Evolutionary conservation across 148 eudicot genomes (phyloP).

Genomic region (Euryodendron excelsum): DNA sequence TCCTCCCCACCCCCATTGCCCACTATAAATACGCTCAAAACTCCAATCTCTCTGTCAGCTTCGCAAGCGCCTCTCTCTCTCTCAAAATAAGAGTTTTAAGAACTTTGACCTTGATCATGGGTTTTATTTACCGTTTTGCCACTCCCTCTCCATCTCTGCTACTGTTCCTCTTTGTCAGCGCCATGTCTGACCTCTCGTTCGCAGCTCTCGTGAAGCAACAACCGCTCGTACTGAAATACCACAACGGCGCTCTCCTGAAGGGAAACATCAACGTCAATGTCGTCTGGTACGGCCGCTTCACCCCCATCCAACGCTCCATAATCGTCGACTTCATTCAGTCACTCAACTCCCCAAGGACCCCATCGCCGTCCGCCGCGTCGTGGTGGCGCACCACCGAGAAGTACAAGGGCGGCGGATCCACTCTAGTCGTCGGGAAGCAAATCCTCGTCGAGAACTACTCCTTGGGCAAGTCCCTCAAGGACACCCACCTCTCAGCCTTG

Average conservation of each 20-base stretch:
- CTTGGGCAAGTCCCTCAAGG: slow-evolving; percentile 41
- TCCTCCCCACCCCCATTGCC: too few species aligned
- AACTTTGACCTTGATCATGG: neutral
- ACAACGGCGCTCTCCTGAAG: slow-evolving; percentile 50
- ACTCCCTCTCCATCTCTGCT: too few species aligned
- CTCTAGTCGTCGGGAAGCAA: slow-evolving; percentile 41
- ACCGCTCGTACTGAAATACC: slow-evolving; percentile 46
- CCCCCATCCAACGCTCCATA: slow-evolving; percentile 55
- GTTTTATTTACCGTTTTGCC: too few species aligned
- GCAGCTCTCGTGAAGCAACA: slow-evolving; percentile 41
- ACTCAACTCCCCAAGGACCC: slow-evolving; percentile 18
- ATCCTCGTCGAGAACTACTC: slow-evolving; percentile 37
- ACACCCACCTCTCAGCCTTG: slow-evolving; percentile 31
- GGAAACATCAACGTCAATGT: slow-evolving; percentile 53
- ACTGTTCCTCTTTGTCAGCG: slow-evolving; percentile 3
- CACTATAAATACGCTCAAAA: too few species aligned
- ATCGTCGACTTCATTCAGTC: slow-evolving; percentile 56
- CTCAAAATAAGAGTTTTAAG: too few species aligned
- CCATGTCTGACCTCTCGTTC: slow-evolving; percentile 8
- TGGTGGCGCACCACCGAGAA: slow-evolving; percentile 65
- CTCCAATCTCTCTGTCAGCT: too few species aligned
- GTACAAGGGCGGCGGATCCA: slow-evolving; percentile 39
- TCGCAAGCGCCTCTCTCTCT: too few species aligned
- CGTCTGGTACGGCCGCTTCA: slow-evolving; percentile 69
- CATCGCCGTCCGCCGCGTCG: slow-evolving; percentile 45